Evolutionary conservation across 2,329 filamentous ascomycete species (phyloP), one percentile per base, ranked within the genome.

Genomic region (Macrophomina tecta): DNA sequence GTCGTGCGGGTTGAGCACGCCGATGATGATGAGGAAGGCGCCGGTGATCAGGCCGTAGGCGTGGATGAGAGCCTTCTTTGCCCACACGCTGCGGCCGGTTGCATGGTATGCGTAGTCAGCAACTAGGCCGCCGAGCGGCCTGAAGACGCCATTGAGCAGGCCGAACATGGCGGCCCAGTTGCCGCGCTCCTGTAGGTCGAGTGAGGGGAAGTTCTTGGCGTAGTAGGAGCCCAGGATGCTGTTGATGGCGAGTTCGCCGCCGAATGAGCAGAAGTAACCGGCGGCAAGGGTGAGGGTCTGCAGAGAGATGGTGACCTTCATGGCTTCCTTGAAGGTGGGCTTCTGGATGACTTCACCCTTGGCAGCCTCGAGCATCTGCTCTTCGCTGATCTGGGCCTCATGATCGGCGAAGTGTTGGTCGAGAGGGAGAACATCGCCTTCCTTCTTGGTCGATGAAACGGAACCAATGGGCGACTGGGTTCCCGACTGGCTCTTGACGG

Each of bases 101-200:
- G 73, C 74, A 28, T 78, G 77, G 78, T 89, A 90, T 36, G 87
- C 77, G 32, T 85, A 65, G 69, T 90, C 88, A 8, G 82, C 82
- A 12, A 87, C 73, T 55, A 87, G 80, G 60, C 91, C 90, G 56
- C 90, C 90, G 0, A 89, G 77, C 0, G 91, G 90, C 1, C 91
- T 84, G 46, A 87, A 89, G 64, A 89, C 75, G 64, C 91, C 79
- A 81, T 93, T 93, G 70, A 92, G 84, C 65, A 93, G 88, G 32
- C 90, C 91, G 75, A 92, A 93, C 83, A 91, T 91, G 70, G 90
- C 85, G 1, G 90, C 90, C 84, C 89, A 89, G 66, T 83, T 82
- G 5, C 86, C 86, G 0, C 84, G 81, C 36, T 80, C 77, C 8
- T 86, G 87, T 66, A 88, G 84, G 12, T 80, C 80, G 66, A 89